These are phyloP conservation scores for Acmispon strigosus DNA, from an alignment of 306 rosid species.

Conservation along the genomic window DNA sequence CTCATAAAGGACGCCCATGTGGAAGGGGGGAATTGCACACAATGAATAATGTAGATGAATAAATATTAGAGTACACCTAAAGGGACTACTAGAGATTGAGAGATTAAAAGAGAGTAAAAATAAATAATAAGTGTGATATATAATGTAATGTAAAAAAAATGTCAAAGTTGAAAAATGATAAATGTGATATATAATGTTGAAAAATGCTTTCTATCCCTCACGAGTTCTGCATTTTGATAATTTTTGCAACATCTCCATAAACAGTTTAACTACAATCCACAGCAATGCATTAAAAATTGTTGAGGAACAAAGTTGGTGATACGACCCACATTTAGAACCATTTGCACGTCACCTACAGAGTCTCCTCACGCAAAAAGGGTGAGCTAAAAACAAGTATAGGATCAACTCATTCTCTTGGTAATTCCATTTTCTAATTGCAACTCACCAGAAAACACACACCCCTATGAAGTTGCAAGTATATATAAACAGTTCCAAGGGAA, in stretches of 20 bases:
- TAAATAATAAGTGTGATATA: no score
- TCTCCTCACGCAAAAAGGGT: constrained; percentile 47
- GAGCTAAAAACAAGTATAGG: constrained; percentile 30
- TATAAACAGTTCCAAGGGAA: constrained; percentile 26
- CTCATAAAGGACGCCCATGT: no score
- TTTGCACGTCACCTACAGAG: constrained; percentile 42
- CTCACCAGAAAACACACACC: constrained; percentile 12
- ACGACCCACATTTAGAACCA: neutral
- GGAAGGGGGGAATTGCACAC: no score
- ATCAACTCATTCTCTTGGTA: constrained; percentile 46
- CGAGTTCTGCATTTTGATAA: neutral
- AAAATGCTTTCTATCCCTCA: neutral
- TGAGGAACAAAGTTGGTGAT: constrained; percentile 29
- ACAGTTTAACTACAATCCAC: neutral
- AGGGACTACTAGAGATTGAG: no score
- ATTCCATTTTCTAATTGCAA: neutral
- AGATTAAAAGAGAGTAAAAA: no score
- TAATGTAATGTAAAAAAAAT: no score
- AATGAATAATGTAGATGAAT: no score
- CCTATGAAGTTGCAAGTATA: constrained; percentile 15
- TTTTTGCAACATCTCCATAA: neutral
- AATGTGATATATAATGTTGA: no score
- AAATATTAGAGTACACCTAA: no score
- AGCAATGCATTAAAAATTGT: neutral
- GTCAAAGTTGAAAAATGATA: no score